A percentile compares a stretch with the other conserved stretches of the same genome.
These are phyloP conservation scores for Ceratocystis variospora DNA, from an alignment of 2,329 filamentous ascomycete genomes.

Conservation along the genomic window DNA sequence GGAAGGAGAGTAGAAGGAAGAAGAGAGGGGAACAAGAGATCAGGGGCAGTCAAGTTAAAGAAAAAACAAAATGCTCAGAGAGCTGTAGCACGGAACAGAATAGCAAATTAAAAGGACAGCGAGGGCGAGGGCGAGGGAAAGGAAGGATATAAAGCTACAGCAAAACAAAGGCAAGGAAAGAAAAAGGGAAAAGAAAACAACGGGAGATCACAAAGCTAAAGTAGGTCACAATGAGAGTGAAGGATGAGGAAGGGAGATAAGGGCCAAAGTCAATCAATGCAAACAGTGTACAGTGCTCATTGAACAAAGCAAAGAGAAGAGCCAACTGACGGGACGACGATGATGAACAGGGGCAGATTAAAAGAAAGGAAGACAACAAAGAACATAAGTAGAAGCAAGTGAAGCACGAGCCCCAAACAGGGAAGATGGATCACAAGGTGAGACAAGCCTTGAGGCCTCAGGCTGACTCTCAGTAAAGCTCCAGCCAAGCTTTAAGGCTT, in stretches of 20 bases:
- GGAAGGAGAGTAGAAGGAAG: neutral
- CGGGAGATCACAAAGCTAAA: neutral
- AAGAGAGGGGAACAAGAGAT: neutral
- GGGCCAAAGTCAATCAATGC: neutral
- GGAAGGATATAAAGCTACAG: neutral
- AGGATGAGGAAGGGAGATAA: neutral
- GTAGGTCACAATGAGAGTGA: no score
- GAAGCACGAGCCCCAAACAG: constrained; percentile 1
- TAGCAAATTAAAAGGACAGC: neutral
- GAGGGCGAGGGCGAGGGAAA: neutral
- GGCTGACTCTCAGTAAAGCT: neutral
- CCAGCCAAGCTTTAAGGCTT: neutral
- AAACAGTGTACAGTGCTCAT: neutral
- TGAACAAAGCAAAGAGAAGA: neutral
- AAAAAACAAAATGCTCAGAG: neutral
- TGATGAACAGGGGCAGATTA: no score
- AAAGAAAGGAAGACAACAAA: neutral
- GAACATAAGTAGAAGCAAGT: neutral
- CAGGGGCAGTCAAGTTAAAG: neutral
- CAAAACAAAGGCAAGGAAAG: neutral
- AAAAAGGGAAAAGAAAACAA: neutral
- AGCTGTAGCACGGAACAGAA: no score
- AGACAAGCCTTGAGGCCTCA: neutral
- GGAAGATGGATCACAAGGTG: constrained; percentile 5
- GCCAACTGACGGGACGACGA: no score